A percentile compares a stretch with the other conserved stretches of the same genome.
These are phyloP conservation scores for Ophiostoma montium DNA, from an alignment of 2,329 filamentous ascomycete species.

Conservation along the genomic window DNA sequence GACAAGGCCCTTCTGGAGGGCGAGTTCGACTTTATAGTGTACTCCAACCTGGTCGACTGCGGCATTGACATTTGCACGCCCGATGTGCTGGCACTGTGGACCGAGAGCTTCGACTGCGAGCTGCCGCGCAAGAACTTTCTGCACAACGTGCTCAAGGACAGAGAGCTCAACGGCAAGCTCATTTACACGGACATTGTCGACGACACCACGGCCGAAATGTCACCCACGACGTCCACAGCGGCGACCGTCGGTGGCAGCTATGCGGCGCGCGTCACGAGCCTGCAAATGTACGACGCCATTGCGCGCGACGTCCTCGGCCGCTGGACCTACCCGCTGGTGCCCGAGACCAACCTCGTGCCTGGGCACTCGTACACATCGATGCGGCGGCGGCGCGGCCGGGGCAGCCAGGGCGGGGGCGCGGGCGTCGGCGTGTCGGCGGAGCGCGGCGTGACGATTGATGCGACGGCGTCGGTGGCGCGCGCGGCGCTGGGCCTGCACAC, in stretches of 20 bases:
- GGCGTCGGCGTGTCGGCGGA: conserved; percentile 55
- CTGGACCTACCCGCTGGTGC: conserved; percentile 80
- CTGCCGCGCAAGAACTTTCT: conserved; percentile 61
- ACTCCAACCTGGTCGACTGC: conserved; percentile 81
- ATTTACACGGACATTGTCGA: conserved; percentile 79
- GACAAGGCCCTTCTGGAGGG: conserved; percentile 63
- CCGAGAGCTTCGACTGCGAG: conserved; percentile 85
- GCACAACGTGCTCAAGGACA: conserved; percentile 84
- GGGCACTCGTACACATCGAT: conserved; percentile 62
- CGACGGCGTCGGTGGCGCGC: conserved; percentile 54
- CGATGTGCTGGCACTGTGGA: conserved; percentile 88
- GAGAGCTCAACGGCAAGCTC: conserved; percentile 93
- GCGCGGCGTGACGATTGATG: conserved; percentile 57
- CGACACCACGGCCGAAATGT: conserved; percentile 26
- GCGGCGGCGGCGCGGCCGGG: conserved; percentile 29
- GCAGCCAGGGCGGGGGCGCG: neutral
- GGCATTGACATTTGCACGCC: conserved; percentile 96
- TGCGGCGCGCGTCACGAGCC: conserved; percentile 69
- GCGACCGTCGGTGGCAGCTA: conserved; percentile 36
- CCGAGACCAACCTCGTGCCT: conserved; percentile 72
- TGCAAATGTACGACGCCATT: conserved; percentile 81
- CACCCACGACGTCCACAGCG: neutral
- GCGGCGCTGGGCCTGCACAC: conserved; percentile 67
- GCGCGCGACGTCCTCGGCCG: conserved; percentile 73
- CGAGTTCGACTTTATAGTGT: conserved; percentile 57